A percentile compares a stretch with the other conserved stretches of the same genome.
These are phyloP conservation scores for Exophiala dermatitidis DNA, from an alignment of 2,329 filamentous ascomycete genomes.

Conservation along the genomic window DNA sequence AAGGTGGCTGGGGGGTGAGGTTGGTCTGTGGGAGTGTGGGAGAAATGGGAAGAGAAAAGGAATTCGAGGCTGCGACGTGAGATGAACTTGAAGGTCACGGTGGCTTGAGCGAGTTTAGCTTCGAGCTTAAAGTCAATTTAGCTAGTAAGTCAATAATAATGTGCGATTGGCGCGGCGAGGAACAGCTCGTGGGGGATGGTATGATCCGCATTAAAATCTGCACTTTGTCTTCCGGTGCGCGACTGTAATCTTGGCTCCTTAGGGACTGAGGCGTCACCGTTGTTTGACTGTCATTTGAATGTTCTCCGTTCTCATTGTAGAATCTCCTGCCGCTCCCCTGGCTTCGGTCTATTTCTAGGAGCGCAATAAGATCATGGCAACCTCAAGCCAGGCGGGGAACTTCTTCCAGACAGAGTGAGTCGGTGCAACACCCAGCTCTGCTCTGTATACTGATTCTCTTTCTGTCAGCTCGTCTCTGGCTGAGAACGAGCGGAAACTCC, in stretches of 20 bases:
- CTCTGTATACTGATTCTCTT: constrained; percentile 23
- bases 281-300: too few species aligned
- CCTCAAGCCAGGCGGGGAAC: constrained; percentile 64
- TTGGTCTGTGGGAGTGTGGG: constrained; percentile 7
- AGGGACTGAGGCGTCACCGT: too few species aligned
- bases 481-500: constrained; percentile 56
- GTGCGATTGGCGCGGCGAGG: too few species aligned
- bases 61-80: constrained; percentile 29
- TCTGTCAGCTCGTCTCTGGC: constrained; percentile 41
- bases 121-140: not conserved
- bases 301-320: too few species aligned
- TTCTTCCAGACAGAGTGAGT: constrained; percentile 90
- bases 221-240: too few species aligned
- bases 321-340: too few species aligned
- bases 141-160: too few species aligned
- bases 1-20: constrained; percentile 9
- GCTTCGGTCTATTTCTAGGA: too few species aligned
- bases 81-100: constrained; percentile 24
- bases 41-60: constrained; percentile 9
- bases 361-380: constrained; percentile 2
- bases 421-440: constrained; percentile 1
- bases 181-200: too few species aligned
- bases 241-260: too few species aligned
- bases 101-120: not conserved
- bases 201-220: too few species aligned